A percentile compares a stretch with the other conserved stretches of the same genome.
Conservation (phyloP, 441 rosid species). For the Erodium moschatum region DNA sequence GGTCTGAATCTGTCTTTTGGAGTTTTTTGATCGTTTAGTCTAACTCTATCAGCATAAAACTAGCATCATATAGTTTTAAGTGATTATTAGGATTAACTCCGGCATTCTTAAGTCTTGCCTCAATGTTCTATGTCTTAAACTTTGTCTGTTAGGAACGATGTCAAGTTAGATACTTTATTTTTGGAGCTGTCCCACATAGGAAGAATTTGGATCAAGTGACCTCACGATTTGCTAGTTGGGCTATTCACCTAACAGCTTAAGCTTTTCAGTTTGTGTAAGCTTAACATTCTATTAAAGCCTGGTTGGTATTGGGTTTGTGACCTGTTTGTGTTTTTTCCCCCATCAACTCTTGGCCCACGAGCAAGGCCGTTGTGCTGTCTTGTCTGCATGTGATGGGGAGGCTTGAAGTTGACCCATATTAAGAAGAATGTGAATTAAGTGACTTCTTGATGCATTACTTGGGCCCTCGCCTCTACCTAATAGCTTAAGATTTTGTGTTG, state of each 20-base stretch:
- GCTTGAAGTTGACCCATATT: background rate
- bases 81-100: background rate
- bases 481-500: background rate
- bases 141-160: background rate
- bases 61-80: background rate
- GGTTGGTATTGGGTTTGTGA: background rate
- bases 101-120: background rate
- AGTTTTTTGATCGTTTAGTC: constrained; percentile 1
- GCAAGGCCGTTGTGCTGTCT: background rate
- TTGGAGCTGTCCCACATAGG: background rate
- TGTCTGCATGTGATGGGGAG: background rate
- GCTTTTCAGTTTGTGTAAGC: background rate
- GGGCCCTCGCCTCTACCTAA: background rate
- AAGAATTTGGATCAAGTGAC: background rate
- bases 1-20: background rate
- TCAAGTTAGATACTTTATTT: background rate
- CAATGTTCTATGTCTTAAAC: background rate
- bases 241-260: background rate
- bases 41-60: background rate
- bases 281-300: background rate
- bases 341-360: background rate
- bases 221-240: background rate
- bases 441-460: background rate
- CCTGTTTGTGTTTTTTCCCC: background rate
- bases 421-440: background rate